These are phyloP conservation scores for Boletus rubescentipes DNA, from an alignment of 768 basidiomycete species.

Conservation along the genomic window DNA sequence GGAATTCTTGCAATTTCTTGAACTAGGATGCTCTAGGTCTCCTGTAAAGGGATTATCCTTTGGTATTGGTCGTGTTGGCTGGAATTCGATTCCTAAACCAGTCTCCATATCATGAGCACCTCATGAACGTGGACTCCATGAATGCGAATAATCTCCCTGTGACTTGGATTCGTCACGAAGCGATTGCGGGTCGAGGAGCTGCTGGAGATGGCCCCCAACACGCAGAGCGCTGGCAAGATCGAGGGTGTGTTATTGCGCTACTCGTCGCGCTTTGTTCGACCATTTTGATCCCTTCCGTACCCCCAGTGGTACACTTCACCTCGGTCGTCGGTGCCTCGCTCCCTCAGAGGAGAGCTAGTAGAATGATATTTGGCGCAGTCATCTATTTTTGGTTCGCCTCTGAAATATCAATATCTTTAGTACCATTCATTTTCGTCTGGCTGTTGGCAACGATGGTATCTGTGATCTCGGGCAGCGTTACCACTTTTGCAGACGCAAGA, in stretches of 20 bases:
- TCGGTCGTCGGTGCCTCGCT: conserved; percentile 27
- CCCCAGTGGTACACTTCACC: conserved; percentile 1
- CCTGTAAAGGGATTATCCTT: conserved; percentile 80
- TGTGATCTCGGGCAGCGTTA: conserved; percentile 15
- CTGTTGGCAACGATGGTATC: conserved; percentile 18
- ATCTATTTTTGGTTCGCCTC: not conserved
- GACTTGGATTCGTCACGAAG: conserved; percentile 45
- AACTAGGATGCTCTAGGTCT: conserved; percentile 75
- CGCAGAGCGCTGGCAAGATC: conserved; percentile 42
- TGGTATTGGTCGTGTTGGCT: conserved; percentile 75
- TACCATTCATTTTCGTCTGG: conserved; percentile 20
- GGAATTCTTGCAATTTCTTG: conserved; percentile 79
- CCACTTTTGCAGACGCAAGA: conserved; percentile 12
- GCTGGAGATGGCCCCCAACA: conserved; percentile 44
- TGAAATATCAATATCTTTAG: conserved; percentile 9
- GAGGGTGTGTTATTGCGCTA: conserved; percentile 39
- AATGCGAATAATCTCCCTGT: conserved; percentile 32
- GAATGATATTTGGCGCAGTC: not conserved
- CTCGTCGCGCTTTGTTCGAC: conserved; percentile 33
- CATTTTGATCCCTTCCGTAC: conserved; percentile 5
- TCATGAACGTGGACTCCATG: not conserved
- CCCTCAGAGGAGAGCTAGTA: too few species aligned
- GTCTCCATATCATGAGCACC: conserved; percentile 24
- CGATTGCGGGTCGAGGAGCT: conserved; percentile 50
- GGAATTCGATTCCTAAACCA: conserved; percentile 72